phyloP scores from a whole-genome alignment of 257 asterid genomes.

The Cordia subcordata region DNA sequence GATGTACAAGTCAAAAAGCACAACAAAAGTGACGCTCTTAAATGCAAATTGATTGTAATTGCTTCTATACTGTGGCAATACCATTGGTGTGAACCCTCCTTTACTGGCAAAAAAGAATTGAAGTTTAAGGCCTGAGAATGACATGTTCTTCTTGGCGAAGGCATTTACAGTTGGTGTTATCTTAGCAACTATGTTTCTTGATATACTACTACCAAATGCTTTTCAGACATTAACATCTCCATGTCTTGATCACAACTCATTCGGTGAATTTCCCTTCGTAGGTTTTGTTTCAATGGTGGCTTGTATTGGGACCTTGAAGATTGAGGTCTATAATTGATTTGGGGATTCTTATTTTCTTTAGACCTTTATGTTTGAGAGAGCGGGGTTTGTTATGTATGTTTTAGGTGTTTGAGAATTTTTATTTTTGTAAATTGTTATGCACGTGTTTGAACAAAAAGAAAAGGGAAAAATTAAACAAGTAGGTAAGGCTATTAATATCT shows the following conservation, averaged over 20 bases:
- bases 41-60: constrained; percentile 39
- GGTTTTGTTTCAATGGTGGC: constrained; percentile 53
- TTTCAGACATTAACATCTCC: constrained; percentile 40
- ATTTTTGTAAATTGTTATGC: no score
- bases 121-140: constrained; percentile 42
- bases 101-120: constrained; percentile 34
- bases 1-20: constrained; percentile 9
- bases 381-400: no score
- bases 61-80: constrained; percentile 37
- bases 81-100: constrained; percentile 49
- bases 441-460: no score
- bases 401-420: no score
- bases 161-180: constrained; percentile 69
- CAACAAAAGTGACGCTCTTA: constrained; percentile 33
- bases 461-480: no score
- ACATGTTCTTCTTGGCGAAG: constrained; percentile 60
- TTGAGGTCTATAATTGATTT: no score
- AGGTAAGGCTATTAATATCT: no score
- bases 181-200: constrained; percentile 52
- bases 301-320: constrained; percentile 44
- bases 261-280: constrained; percentile 48
- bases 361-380: no score
- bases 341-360: no score
- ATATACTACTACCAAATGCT: constrained; percentile 62
- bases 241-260: constrained; percentile 37